A percentile compares a stretch with the other conserved stretches of the same genome.
Evolutionary conservation across 2,329 filamentous ascomycete genomes (phyloP).

Genomic region (Colletotrichum cuscutae): DNA sequence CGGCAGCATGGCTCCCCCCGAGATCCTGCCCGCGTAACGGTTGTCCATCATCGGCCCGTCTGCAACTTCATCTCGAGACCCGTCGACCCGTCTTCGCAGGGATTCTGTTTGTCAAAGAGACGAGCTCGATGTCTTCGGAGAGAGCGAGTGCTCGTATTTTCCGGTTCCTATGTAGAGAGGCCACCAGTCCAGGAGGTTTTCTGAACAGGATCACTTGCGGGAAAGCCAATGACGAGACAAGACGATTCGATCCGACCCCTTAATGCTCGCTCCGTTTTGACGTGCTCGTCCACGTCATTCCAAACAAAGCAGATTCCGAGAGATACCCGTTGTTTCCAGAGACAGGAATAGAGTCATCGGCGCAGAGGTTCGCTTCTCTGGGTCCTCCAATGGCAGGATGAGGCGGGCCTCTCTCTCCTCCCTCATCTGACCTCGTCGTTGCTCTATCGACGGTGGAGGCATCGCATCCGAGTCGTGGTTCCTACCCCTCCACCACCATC

Average conservation of each 20-base stretch:
- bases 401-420: neutral
- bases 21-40: slow-evolving; percentile 10
- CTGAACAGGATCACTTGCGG: neutral
- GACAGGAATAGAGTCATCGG: neutral
- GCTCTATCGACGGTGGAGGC: neutral
- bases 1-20: neutral
- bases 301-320: neutral
- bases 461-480: neutral
- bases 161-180: neutral
- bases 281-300: neutral
- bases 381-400: neutral
- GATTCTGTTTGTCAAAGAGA: neutral
- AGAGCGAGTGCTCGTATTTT: neutral
- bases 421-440: neutral
- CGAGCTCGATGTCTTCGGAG: neutral
- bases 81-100: neutral
- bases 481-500: neutral
- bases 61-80: slow-evolving; percentile 12
- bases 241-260: neutral
- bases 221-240: neutral
- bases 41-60: neutral
- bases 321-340: neutral
- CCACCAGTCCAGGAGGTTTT: neutral
- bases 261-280: neutral
- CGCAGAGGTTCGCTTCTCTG: neutral